phyloP scores from a whole-genome alignment of 2,329 filamentous ascomycete genomes.

The Colletotrichum tabaci region DNA sequence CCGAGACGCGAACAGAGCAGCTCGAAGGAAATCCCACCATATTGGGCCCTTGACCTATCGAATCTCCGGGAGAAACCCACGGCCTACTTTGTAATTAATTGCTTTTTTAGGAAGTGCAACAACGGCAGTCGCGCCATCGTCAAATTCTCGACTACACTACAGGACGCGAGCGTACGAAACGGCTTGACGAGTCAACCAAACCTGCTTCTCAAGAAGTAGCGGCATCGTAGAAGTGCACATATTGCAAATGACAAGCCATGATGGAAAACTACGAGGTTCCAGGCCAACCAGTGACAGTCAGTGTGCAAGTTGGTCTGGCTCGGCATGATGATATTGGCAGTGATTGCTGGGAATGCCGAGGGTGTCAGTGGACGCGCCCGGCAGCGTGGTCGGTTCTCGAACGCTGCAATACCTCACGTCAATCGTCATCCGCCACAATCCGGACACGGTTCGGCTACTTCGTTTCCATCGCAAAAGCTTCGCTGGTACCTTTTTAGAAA shows the following conservation, averaged over 20 bases:
- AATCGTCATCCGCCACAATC: too few relatives aligned
- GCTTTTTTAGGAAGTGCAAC: background rate
- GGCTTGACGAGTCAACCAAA: background rate
- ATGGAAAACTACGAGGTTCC: too few relatives aligned
- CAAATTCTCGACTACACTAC: background rate
- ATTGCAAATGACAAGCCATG: background rate
- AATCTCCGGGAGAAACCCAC: too few relatives aligned
- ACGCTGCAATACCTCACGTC: background rate
- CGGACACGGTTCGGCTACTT: background rate
- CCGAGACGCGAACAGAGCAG: background rate
- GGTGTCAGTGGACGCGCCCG: too few relatives aligned
- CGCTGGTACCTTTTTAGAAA: background rate
- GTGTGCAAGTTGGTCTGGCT: too few relatives aligned
- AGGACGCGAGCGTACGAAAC: background rate
- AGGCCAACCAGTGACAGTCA: background rate
- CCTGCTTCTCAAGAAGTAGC: too few relatives aligned
- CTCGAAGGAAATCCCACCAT: background rate
- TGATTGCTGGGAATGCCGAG: too few relatives aligned
- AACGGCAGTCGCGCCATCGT: background rate
- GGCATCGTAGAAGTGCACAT: too few relatives aligned
- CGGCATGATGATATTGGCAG: too few relatives aligned
- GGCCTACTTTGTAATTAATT: too few relatives aligned
- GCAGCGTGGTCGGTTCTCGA: too few relatives aligned
- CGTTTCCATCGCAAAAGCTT: background rate
- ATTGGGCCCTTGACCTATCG: background rate